A percentile compares a stretch with the other conserved stretches of the same genome.
Conservation (phyloP, 2,329 filamentous ascomycete species). For the Chalaropsis ovoidea region DNA sequence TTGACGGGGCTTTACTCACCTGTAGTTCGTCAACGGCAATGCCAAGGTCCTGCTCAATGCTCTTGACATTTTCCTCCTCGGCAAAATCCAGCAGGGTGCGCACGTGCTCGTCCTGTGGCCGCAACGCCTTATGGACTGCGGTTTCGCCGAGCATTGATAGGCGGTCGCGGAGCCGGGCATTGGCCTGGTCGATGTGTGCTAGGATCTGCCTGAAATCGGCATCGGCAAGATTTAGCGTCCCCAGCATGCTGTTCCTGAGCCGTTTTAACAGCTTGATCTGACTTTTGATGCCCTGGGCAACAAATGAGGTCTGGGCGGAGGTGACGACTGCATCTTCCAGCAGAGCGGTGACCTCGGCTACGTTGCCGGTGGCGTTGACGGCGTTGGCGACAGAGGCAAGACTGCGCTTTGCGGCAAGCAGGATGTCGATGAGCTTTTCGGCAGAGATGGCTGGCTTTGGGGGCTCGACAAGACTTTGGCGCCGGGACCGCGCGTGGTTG, state of each 20-base stretch:
- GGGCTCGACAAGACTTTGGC: slow-evolving; percentile 21
- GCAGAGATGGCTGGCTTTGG: slow-evolving; percentile 34
- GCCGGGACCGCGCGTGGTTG: slow-evolving; percentile 13
- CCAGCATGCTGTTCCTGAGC: slow-evolving; percentile 43
- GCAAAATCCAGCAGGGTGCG: slow-evolving; percentile 66
- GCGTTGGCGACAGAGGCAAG: slow-evolving; percentile 75
- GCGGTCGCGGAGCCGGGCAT: slow-evolving; percentile 54
- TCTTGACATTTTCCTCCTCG: slow-evolving; percentile 58
- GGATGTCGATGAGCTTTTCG: slow-evolving; percentile 71
- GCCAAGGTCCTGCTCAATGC: slow-evolving; percentile 56
- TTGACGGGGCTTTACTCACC: slow-evolving; percentile 34
- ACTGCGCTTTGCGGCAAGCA: slow-evolving; percentile 78
- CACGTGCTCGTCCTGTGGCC: slow-evolving; percentile 47
- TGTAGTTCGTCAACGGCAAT: slow-evolving; percentile 61
- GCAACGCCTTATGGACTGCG: slow-evolving; percentile 52
- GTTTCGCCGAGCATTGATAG: slow-evolving; percentile 56
- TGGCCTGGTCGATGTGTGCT: slow-evolving; percentile 54
- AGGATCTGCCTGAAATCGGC: slow-evolving; percentile 53
- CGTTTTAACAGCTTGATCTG: slow-evolving; percentile 45
- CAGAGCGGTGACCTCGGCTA: slow-evolving; percentile 67
- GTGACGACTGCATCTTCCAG: slow-evolving; percentile 72
- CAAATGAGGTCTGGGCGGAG: slow-evolving; percentile 57
- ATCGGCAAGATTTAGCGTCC: slow-evolving; percentile 48
- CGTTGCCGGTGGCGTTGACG: slow-evolving; percentile 66
- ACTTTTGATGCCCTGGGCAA: slow-evolving; percentile 51